Evolutionary conservation across 1,284 basidiomycete species (phyloP).

Genomic region (Leccinum fallax): DNA sequence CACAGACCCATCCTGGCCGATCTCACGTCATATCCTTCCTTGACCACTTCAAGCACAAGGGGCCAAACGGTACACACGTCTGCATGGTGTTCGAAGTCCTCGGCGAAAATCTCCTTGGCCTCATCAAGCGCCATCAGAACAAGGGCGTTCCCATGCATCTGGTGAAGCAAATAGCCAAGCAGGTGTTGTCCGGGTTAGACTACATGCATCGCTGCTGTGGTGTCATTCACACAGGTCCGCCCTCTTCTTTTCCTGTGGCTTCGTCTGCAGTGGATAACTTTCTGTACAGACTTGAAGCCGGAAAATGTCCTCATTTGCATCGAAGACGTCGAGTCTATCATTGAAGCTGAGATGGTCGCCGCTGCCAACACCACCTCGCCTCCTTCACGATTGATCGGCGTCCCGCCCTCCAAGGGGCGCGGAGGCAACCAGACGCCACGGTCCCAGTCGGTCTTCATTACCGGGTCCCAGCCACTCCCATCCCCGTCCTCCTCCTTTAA

Average conservation of each 20-base stretch:
- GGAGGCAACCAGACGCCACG: constrained; percentile 98
- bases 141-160: constrained; percentile 94
- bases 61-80: constrained; percentile 95
- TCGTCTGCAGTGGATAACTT: constrained; percentile 8
- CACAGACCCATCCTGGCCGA: constrained; percentile 70
- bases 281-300: constrained; percentile 82
- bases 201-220: constrained; percentile 98
- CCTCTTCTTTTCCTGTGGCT: constrained; percentile 18
- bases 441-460: constrained; percentile 89
- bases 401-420: constrained; percentile 92
- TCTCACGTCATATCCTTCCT: constrained; percentile 94
- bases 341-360: constrained; percentile 80
- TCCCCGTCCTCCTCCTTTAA: constrained; percentile 74
- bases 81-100: constrained; percentile 99
- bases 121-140: constrained; percentile 95
- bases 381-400: constrained; percentile 87
- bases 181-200: constrained; percentile 92
- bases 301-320: constrained; percentile 98
- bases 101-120: constrained; percentile 95
- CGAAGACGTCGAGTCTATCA: constrained; percentile 95
- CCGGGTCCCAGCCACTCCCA: constrained; percentile 91
- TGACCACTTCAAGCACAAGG: constrained; percentile 96
- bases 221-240: constrained; percentile 84
- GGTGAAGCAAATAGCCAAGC: constrained; percentile 97
- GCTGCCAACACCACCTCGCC: constrained; percentile 50